phyloP scores from a whole-genome alignment of 441 rosid species.

The Biscutella laevigata region DNA sequence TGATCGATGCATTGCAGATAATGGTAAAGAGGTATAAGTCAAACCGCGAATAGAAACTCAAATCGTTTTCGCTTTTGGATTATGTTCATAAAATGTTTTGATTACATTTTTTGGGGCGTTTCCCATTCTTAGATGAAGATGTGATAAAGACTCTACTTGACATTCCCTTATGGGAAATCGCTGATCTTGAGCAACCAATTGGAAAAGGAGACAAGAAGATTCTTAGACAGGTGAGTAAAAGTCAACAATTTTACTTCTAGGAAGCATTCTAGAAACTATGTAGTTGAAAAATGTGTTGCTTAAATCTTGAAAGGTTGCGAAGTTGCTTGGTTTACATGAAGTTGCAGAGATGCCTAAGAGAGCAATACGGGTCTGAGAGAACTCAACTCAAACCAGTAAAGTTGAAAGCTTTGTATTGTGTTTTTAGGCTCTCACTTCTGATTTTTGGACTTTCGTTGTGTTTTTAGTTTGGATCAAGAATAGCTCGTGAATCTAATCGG shows the following conservation, averaged over 20 bases:
- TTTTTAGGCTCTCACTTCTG: not conserved
- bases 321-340: conserved; percentile 63
- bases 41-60: not conserved
- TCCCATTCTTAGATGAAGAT: conserved; percentile 93
- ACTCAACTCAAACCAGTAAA: not conserved
- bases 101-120: conserved; percentile 49
- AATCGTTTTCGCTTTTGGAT: not conserved
- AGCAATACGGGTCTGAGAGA: conserved; percentile 61
- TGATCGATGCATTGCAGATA: conserved; percentile 81
- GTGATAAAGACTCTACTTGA: conserved; percentile 65
- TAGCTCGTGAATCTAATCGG: conserved; percentile 78
- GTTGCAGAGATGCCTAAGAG: conserved; percentile 73
- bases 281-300: not conserved
- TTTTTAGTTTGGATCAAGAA: conserved; percentile 77
- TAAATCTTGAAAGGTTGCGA: conserved; percentile 58
- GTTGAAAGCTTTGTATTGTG: not conserved
- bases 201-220: conserved; percentile 90
- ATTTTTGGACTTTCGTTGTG: not conserved
- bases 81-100: not conserved
- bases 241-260: not conserved
- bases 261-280: not conserved
- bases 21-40: conserved; percentile 71
- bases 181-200: conserved; percentile 76
- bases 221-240: conserved; percentile 58
- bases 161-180: conserved; percentile 76